A percentile compares a stretch with the other conserved stretches of the same genome.
Conservation (phyloP, 1,284 basidiomycete genomes). For the Ustilago esculenta region DNA sequence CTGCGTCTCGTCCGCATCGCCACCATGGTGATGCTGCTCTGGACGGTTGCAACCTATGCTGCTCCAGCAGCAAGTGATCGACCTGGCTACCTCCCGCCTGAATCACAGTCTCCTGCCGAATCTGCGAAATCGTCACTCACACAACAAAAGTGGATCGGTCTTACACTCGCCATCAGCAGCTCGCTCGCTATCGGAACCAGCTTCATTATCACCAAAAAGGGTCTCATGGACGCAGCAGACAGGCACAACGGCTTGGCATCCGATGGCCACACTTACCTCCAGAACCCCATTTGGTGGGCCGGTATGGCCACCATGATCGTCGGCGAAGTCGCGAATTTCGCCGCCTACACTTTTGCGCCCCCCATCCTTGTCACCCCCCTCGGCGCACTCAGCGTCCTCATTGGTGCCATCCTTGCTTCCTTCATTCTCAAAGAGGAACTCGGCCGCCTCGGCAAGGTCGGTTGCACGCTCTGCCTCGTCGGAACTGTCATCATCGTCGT, state of each 20-base stretch:
- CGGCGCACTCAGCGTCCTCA: conserved; percentile 94
- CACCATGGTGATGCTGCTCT: conserved; percentile 26
- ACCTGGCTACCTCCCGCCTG: conserved; percentile 40
- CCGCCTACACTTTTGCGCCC: conserved; percentile 96
- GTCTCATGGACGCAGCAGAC: conserved; percentile 65
- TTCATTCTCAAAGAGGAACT: conserved; percentile 92
- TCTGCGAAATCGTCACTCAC: conserved; percentile 48
- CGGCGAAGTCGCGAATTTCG: conserved; percentile 87
- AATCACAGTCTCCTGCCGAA: conserved; percentile 31
- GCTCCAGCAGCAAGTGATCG: conserved; percentile 30
- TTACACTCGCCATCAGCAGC: conserved; percentile 64
- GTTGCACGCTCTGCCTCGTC: conserved; percentile 87
- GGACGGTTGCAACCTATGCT: conserved; percentile 16
- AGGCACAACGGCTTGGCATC: conserved; percentile 61
- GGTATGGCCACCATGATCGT: conserved; percentile 81
- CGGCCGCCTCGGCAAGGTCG: conserved; percentile 89
- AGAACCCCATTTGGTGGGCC: conserved; percentile 97
- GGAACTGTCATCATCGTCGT: conserved; percentile 95
- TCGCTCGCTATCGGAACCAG: conserved; percentile 65
- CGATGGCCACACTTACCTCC: conserved; percentile 74
- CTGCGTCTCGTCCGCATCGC: conserved; percentile 21
- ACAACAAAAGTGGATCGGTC: conserved; percentile 65
- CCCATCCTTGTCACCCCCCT: conserved; percentile 96
- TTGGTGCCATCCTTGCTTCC: conserved; percentile 80
- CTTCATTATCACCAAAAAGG: conserved; percentile 67